Base-by-base conservation (phyloP, 148 eudicot genomes). In the Limonium bicolor region DNA sequence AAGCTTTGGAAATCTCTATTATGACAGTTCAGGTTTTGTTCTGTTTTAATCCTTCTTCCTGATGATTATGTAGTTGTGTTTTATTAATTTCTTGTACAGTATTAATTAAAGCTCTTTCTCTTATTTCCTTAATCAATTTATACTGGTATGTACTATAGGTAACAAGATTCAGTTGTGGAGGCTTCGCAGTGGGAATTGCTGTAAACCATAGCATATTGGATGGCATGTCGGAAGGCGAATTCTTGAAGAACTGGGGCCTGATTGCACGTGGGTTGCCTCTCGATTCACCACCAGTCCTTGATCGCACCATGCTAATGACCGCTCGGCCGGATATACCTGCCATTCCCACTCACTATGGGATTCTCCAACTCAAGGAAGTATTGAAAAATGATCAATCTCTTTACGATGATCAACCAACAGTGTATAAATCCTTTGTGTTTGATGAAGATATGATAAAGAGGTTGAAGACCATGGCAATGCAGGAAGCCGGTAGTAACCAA, bases 121-220 rank as follows among this genome's bases (percentile, higher is more conserved):
- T n/a, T n/a, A n/a, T n/a, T n/a, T n/a, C n/a, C n/a, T n/a, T n/a
- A n/a, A n/a, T n/a, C n/a, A n/a, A n/a, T n/a, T n/a, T n/a, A n/a
- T n/a, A n/a, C n/a, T n/a, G n/a, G n/a, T n/a, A n/a, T n/a, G n/a
- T n/a, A n/a, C n/a, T n/a, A n/a, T n/a, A n/a, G 45, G 52, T 35
- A 13, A 45, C 56, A 46, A 46, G 36, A 27, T 55, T 46, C 52
- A 27, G 20, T 32, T 55, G 51, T 19, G 59, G 52, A 34, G 52
- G 60, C 14, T 55, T 35, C 46, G 52, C 36, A 7, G 18, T 55
- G 8, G 51, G 59, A 25, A 44, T 45, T 13, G 14, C 59, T 18
- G 14, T 45, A 1, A 45, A 55, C 24, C 59, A 55, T n/a, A 33
- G 43, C 12, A 55, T 55, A 44, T 15, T 36, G 3, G 44, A 45